Evolutionary conservation across 352 stramenopile genomes (phyloP), one percentile per base, ranked within the genome.

Genomic region (Phytophthora kernoviae): DNA sequence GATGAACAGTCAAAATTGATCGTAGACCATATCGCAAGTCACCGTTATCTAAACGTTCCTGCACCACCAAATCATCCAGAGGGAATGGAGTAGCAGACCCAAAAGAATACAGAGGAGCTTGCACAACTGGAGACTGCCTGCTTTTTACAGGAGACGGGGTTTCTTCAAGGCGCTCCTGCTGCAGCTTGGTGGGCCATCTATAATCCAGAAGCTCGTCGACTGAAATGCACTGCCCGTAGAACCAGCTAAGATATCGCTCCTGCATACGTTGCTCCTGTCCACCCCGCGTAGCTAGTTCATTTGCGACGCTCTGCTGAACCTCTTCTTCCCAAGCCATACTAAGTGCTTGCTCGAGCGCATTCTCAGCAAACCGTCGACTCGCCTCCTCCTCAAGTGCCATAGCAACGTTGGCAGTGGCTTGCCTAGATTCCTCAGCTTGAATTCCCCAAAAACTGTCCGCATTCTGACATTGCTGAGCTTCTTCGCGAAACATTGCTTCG

Each of bases 391-490:
- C 77, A 7, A 58, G 20, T 11, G 43, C 45, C 75, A 90, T 76
- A 2, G 65, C 68, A n/a, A 41, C 7, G 9, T 74, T 71, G 7
- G 73, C 56, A 34, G 43, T 21, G 0, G 48, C 21, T 51, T 90
- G 73, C 2, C 66, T 67, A 27, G 32, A 24, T 24, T 88, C 80
- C 56, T 88, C 73, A 0, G 75, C 73, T 37, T 90, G 66, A 18
- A 88, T 87, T 1, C 80, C 80, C 80, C 80, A 90, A 49, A 90
- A 88, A 0, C 26, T 58, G 27, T 90, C 80, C n/a, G 44, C 46
- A 21, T 84, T 48, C 3, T 56, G 46, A n/a, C 76, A 79, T 54
- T 90, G 80, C 18, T 70, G 43, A 10, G 36, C 24, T 41, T 88
- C 80, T 50, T 84, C 67, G 0, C 27, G 15, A 5, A 40, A 30